Percentiles rank a stretch among this genome's conserved stretches.
Evolutionary conservation across 1,284 basidiomycete species (phyloP).

Genomic region (Ganoderma boninense): DNA sequence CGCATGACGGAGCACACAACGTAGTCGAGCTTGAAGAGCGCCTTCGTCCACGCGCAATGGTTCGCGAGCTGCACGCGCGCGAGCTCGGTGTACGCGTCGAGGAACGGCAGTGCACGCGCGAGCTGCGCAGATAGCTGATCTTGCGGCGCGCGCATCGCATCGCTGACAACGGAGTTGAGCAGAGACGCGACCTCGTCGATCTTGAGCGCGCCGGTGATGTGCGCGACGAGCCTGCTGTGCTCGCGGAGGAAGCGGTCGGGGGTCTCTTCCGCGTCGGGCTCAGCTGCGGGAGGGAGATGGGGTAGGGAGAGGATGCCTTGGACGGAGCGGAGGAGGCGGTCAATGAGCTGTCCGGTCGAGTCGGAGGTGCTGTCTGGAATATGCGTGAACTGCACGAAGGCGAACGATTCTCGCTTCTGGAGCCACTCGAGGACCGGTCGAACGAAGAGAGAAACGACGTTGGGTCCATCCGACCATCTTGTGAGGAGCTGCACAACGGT

Average conservation of each 20-base stretch:
- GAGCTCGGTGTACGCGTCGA: slow-evolving; percentile 64
- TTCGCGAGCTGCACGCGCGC: slow-evolving; percentile 61
- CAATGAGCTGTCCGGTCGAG: slow-evolving; percentile 57
- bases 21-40: slow-evolving; percentile 87
- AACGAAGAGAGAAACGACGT: slow-evolving; percentile 58
- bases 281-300: not conserved
- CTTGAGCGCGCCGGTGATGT: slow-evolving; percentile 40
- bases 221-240: slow-evolving; percentile 33
- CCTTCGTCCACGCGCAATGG: slow-evolving; percentile 74
- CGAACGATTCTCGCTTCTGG: slow-evolving; percentile 37
- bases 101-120: slow-evolving; percentile 69
- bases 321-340: slow-evolving; percentile 59
- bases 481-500: slow-evolving; percentile 29
- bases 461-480: slow-evolving; percentile 49
- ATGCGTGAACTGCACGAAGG: slow-evolving; percentile 17
- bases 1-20: slow-evolving; percentile 80
- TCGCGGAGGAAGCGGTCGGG: slow-evolving; percentile 43
- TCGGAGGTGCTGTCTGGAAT: slow-evolving; percentile 11
- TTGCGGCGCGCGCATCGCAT: slow-evolving; percentile 21
- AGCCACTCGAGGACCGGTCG: slow-evolving; percentile 60
- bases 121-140: slow-evolving; percentile 42
- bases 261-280: slow-evolving; percentile 25
- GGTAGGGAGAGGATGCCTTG: slow-evolving; percentile 37
- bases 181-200: slow-evolving; percentile 35
- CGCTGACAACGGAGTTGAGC: slow-evolving; percentile 10